These are phyloP conservation scores for Hibiscus mutabilis DNA, from an alignment of 345 rosid genomes.

Conservation along the genomic window DNA sequence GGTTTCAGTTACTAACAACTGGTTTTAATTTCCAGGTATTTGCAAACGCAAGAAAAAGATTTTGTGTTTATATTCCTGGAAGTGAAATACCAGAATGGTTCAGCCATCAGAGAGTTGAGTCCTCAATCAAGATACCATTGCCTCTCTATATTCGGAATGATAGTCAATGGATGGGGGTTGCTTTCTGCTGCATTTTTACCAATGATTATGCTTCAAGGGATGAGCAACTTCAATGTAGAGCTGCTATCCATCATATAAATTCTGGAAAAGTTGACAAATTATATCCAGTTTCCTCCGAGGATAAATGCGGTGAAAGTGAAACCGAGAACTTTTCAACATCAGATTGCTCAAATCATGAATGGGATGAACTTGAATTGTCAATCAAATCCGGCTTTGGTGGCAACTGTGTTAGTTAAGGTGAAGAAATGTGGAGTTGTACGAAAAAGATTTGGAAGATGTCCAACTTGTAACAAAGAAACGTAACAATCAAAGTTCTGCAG, in stretches of 20 bases:
- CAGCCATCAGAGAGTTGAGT: background rate
- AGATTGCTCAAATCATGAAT: background rate
- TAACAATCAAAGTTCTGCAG: too few relatives aligned
- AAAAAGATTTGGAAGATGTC: too few relatives aligned
- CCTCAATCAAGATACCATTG: background rate
- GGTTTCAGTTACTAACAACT: too few relatives aligned
- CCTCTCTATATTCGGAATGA: background rate
- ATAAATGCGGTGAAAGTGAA: background rate
- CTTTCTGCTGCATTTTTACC: background rate
- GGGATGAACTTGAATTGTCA: too few relatives aligned
- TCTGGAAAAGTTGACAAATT: background rate
- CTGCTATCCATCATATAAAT: background rate
- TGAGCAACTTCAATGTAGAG: accelerated
- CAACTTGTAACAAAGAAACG: too few relatives aligned
- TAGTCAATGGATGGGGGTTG: background rate
- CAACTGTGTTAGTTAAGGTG: too few relatives aligned
- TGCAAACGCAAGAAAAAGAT: background rate
- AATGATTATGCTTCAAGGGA: background rate
- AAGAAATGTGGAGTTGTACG: too few relatives aligned
- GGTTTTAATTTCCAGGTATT: background rate
- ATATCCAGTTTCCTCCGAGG: background rate
- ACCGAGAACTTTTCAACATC: background rate
- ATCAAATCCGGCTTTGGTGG: too few relatives aligned
- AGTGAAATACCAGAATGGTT: conserved; percentile 3
- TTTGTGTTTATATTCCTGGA: background rate